Evolutionary conservation across 208 protist genomes (phyloP), one percentile per base, ranked within the genome.

Genomic region (Leishmania tarentolae): DNA sequence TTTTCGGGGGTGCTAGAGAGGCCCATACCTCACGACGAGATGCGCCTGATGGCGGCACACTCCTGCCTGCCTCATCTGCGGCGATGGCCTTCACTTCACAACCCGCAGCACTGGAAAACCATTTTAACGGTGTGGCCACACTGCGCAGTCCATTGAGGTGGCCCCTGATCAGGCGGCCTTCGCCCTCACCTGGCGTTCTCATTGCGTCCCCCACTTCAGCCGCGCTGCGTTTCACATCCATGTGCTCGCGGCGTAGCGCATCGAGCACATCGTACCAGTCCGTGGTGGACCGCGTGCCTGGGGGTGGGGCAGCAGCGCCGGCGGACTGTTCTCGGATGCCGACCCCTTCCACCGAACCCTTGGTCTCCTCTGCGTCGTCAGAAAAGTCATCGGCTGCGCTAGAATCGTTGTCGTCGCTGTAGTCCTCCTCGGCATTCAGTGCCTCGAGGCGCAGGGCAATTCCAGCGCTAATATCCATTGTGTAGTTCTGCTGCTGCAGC

Each of bases 361-460:
- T 47, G 31, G n/a, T 40, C 75, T 2, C 66, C 56, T 82, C 69
- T 15, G 75, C 52, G 28, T 69, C 76, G 47, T 74, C 50, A 37
- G 15, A n/a, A 19, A 21, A 59, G 52, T 46, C 75, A 70, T 87
- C 76, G n/a, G 59, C 44, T 47, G 81, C 73, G 50, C 79, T 70
- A 57, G 35, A 50, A 8, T 87, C 68, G 76, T 91, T 86, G 47
- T 92, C 87, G 47, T 88, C 87, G 31, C 80, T 86, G 83, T 86
- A 90, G 47, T 85, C n/a, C 47, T 78, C 68, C 47, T 88, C 72
- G 0, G 83, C 84, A 66, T 87, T 81, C 69, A 91, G 87, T 68
- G 93, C 92, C 78, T 98, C 93, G 24, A 96, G 76, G n/a, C 89
- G 87, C 13, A 98, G 82, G 2, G 85, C 85, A 37, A 96, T 86